A percentile compares a stretch with the other conserved stretches of the same genome.
Evolutionary conservation across 2,329 filamentous ascomycete genomes (phyloP).

Genomic region (Apiospora kogelbergensis): DNA sequence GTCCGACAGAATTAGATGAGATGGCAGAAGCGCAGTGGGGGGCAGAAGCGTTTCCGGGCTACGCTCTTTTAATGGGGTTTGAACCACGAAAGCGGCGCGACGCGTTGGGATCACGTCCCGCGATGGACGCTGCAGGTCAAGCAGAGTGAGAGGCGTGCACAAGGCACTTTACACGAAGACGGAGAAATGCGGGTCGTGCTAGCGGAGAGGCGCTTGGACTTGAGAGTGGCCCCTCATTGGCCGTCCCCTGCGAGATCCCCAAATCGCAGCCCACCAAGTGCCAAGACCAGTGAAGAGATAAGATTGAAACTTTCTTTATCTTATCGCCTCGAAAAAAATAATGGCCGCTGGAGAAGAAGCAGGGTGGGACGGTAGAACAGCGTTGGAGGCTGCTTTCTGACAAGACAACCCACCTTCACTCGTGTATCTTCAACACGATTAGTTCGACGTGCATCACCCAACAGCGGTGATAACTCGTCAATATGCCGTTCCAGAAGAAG

Average conservation of each 20-base stretch:
- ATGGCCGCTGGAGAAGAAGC: not conserved
- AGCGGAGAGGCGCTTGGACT: not conserved
- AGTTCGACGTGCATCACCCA: not conserved
- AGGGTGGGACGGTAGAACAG: not conserved
- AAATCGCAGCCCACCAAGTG: not conserved
- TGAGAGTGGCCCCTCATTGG: not conserved
- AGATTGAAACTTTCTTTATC: conserved; percentile 1
- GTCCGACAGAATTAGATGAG: conserved; percentile 8
- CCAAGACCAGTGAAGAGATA: not conserved
- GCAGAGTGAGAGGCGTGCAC: no score
- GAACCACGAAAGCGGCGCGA: conserved; percentile 11
- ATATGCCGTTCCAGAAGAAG: conserved; percentile 98
- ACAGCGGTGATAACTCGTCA: not conserved
- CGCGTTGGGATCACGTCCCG: conserved; percentile 16
- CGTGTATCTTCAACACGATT: not conserved
- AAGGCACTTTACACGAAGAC: conserved; percentile 3
- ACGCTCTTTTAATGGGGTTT: not conserved
- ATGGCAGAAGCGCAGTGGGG: conserved; percentile 20
- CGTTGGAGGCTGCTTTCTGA: not conserved
- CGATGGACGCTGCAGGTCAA: not conserved
- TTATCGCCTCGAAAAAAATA: not conserved
- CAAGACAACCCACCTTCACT: conserved; percentile 6
- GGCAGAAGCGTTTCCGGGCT: conserved; percentile 1
- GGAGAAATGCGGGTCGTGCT: not conserved
- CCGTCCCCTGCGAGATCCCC: not conserved